Evolutionary conservation across 1,284 basidiomycete genomes (phyloP).

Genomic region (Hemileccinum hortonii): DNA sequence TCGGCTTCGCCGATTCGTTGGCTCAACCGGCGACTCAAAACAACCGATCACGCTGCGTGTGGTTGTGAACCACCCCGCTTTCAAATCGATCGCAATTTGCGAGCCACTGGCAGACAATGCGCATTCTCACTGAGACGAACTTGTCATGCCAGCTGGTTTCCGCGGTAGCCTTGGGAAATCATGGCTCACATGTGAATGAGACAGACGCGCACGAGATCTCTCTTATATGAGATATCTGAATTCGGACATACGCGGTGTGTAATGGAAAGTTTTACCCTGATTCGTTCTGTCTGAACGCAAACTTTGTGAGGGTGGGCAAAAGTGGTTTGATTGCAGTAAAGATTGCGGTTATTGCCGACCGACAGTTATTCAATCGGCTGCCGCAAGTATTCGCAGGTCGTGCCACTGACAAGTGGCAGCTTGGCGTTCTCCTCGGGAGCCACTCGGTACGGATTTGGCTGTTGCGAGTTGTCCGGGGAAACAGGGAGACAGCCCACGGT

Average conservation of each 20-base stretch:
- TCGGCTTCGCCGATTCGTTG: constrained; percentile 5
- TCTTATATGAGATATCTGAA: background rate
- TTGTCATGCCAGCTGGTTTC: constrained; percentile 12
- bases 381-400: too few species aligned
- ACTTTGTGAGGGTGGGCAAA: background rate
- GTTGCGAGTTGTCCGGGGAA: background rate
- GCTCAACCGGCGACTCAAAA: constrained; percentile 7
- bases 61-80: background rate
- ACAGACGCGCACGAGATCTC: background rate
- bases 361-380: constrained; percentile 5
- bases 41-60: constrained; percentile 7
- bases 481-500: background rate
- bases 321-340: constrained; percentile 9
- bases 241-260: background rate
- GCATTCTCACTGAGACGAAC: constrained; percentile 5
- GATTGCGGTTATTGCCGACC: constrained; percentile 1
- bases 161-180: constrained; percentile 8
- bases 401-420: too few species aligned
- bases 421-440: background rate
- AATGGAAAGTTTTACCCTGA: constrained; percentile 3
- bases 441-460: constrained; percentile 1
- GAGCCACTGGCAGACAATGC: background rate
- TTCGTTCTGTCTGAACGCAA: background rate
- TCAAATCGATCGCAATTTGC: constrained; percentile 2
- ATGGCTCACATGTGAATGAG: background rate